These are phyloP conservation scores for Penicillium waksmanii DNA, from an alignment of 495 filamentous ascomycete genomes.

Conservation along the genomic window DNA sequence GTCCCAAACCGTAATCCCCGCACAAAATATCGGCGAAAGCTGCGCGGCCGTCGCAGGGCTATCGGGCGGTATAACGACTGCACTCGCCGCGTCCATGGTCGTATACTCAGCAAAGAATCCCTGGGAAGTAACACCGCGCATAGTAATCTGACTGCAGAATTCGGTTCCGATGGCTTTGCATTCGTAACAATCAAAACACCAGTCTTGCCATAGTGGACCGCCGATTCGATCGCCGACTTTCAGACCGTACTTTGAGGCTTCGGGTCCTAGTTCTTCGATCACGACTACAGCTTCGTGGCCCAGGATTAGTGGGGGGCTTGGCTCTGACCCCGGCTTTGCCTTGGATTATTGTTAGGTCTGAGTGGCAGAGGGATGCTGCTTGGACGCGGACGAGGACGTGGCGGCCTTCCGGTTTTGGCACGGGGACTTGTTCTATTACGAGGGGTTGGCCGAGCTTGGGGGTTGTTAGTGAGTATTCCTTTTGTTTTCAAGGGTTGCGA, in stretches of 20 bases:
- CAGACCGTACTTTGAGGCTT: conserved; percentile 13
- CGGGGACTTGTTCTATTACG: conserved; percentile 16
- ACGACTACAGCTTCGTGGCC: conserved; percentile 26
- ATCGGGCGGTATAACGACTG: conserved; percentile 7
- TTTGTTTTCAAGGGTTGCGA: neutral
- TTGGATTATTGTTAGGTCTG: conserved; percentile 12
- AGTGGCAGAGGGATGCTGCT: conserved; percentile 24
- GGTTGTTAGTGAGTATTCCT: neutral
- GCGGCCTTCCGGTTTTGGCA: conserved; percentile 18
- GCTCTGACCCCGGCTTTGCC: neutral
- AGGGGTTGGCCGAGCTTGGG: conserved; percentile 12
- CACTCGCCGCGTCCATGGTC: conserved; percentile 21
- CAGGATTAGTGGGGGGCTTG: conserved; percentile 9
- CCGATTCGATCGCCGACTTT: conserved; percentile 20
- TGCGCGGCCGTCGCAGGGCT: neutral
- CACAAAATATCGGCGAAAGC: conserved; percentile 24
- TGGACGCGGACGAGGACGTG: conserved; percentile 21
- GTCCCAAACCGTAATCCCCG: conserved; percentile 29
- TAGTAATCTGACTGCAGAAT: conserved; percentile 8
- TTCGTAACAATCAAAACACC: conserved; percentile 17
- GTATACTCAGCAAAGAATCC: conserved; percentile 26
- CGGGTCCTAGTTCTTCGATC: conserved; percentile 22
- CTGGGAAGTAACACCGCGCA: conserved; percentile 15
- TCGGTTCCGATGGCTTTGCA: conserved; percentile 13
- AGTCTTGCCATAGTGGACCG: conserved; percentile 16